Evolutionary conservation across 1,139 yeast species (phyloP), one percentile per base, ranked within the genome.

Genomic region (Candida glucosophila): DNA sequence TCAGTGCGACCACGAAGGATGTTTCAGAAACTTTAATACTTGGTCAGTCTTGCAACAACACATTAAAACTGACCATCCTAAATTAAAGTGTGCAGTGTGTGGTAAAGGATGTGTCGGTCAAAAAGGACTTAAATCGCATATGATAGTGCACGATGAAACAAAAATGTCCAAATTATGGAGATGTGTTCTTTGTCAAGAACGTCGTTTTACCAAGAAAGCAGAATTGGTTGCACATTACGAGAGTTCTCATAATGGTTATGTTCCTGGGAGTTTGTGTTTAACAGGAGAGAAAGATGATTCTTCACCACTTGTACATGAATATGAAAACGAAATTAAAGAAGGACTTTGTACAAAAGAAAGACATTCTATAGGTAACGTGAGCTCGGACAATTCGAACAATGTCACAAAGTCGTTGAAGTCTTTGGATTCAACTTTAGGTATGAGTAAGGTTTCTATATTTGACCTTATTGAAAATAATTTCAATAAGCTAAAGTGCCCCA

Each of bases 41-140:
- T 81, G 94, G 92, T 70, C 85, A 2, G 79, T 77, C 1, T 56
- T 85, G 21, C 90, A 78, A 41, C 49, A 67, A 6, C 97, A 88
- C 49, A 58, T 73, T 27, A 79, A 76, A 37, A 66, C 72, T 1
- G 77, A 68, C 18, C 96, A 86, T 50, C 88, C 90, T 7, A 73
- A 74, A 43, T 41, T 78, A 19, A 62, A 62, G 25, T 85, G 96
- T 54, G 39, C 55, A 1, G 40, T 71, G 2, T 86, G 96, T 58
- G 76, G 74, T 9, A 78, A 74, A 44, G 73, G 70, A 4, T 80
- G 90, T 58, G 77, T 80, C 8, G 94, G 93, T 12, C 72, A 68
- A 22, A 61, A 63, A 20, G 92, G 88, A 34, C 53, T 83, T 28
- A 57, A 64, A 15, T 72, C 79, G 55, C 96, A 86, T 45, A 74